Evolutionary conservation across 371 early-diverging fungal genomes (phyloP).

Genomic region (Rhizopus arrhizus): DNA sequence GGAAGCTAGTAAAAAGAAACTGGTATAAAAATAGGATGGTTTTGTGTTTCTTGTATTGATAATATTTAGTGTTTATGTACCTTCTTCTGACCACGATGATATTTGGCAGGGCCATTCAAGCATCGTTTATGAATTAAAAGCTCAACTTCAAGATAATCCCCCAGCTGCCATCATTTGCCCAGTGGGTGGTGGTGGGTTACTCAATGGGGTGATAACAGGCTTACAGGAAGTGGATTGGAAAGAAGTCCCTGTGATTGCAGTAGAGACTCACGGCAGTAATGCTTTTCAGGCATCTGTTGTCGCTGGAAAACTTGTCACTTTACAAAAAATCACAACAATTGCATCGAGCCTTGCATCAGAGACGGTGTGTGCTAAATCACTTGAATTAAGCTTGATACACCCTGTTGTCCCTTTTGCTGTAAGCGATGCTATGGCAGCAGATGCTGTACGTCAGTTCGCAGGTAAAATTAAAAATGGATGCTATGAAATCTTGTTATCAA

Average conservation of each 20-base stretch:
- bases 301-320: conserved; percentile 56
- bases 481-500: neutral
- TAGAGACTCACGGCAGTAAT: conserved; percentile 75
- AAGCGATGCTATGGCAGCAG: conserved; percentile 63
- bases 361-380: conserved; percentile 53
- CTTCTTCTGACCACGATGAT: conserved; percentile 63
- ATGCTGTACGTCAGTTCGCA: conserved; percentile 57
- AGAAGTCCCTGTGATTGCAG: conserved; percentile 69
- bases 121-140: conserved; percentile 64
- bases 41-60: neutral
- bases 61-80: conserved; percentile 58
- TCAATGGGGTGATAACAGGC: conserved; percentile 71
- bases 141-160: conserved; percentile 57
- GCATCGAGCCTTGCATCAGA: conserved; percentile 59
- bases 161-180: conserved; percentile 70
- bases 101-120: conserved; percentile 68
- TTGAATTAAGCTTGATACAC: conserved; percentile 60
- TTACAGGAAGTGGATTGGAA: conserved; percentile 64
- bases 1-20: conserved; percentile 53
- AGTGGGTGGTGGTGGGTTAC: conserved; percentile 74
- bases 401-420: conserved; percentile 66
- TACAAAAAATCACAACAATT: conserved; percentile 58
- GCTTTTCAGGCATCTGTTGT: conserved; percentile 70
- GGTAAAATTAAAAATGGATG: conserved; percentile 31
- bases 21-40: conserved; percentile 35